A percentile compares a stretch with the other conserved stretches of the same genome.
Conservation (phyloP, 768 basidiomycete species). For the Lactarius trivialis region DNA sequence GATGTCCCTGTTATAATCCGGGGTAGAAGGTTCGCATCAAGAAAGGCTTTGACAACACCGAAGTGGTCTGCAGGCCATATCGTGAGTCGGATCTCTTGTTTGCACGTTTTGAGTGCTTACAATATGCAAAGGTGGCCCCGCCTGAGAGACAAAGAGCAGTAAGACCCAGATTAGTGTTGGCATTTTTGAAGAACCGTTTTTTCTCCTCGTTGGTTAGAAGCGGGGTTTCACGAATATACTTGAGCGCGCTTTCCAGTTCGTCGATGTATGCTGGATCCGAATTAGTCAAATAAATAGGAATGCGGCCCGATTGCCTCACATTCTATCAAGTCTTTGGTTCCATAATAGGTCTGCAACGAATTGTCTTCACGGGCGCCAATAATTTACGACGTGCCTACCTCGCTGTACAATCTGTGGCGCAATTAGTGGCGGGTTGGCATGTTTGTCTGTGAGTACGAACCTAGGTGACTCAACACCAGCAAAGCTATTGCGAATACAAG, state of each 20-base stretch:
- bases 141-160: slow-evolving; percentile 94
- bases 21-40: slow-evolving; percentile 81
- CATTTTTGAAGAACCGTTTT: slow-evolving; percentile 81
- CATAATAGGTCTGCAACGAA: slow-evolving; percentile 68
- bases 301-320: slow-evolving; percentile 37
- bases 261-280: slow-evolving; percentile 57
- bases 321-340: slow-evolving; percentile 88
- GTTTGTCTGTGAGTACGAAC: slow-evolving; percentile 30
- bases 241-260: slow-evolving; percentile 71
- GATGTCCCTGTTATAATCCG: slow-evolving; percentile 93
- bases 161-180: slow-evolving; percentile 84
- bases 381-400: slow-evolving; percentile 38
- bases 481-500: slow-evolving; percentile 87
- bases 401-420: slow-evolving; percentile 72
- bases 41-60: slow-evolving; percentile 87
- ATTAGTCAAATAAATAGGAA: slow-evolving; percentile 4
- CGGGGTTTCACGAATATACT: slow-evolving; percentile 66
- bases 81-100: background rate
- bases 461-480: slow-evolving; percentile 85
- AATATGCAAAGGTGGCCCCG: slow-evolving; percentile 92
- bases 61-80: slow-evolving; percentile 55
- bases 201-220: slow-evolving; percentile 84
- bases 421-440: slow-evolving; percentile 15
- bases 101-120: slow-evolving; percentile 37
- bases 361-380: slow-evolving; percentile 2